Base-by-base conservation (phyloP, 2,329 filamentous ascomycete species). In the Penicillium sp. region DNA sequence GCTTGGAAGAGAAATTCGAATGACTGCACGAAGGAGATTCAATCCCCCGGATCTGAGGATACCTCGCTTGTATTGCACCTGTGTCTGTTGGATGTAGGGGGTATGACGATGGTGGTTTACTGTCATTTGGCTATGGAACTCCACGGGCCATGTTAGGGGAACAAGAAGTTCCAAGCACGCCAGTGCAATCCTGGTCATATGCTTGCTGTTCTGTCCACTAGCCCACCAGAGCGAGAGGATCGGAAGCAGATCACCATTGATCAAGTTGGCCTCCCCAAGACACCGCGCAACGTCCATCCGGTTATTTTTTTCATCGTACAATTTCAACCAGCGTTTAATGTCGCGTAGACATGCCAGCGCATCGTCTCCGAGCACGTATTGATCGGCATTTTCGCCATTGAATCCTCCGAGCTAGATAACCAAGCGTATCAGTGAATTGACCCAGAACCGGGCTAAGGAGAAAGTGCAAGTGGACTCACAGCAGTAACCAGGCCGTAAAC, bases 201-300 rank as follows among this genome's bases (percentile, higher is more conserved):
- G 83, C 61, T 85, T 88, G 76, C 87, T 89, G 45, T 89, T 85
- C 56, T 83, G 84, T 4, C 82, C 84, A 59, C 85, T 86, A 60
- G 90, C 87, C 50, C 87, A 83, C 90, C 90, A 96, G 57, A 85
- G 78, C 10, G 90, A 87, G 23, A 99, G 80, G 60, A 99, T 97
- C 52, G 93, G 91, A 54, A 97, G 79, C 53, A 99, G 76, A 73
- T 99, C 94, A 48, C 90, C 90, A 68, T 88, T 88, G 54, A 97
- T 84, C n/a, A 99, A 75, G 68, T 97, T 97, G 42, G 91, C 89
- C 73, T 97, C 91, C 68, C 91, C 87, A 63, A 97, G 80, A 72
- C 91, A 97, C 75, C 94, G 84, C 58, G 93, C 92, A 56, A 99
- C 94, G 70, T 99, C 94, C 80, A 96, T 88, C 62, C 93, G 88